Conservation (phyloP, 1,284 basidiomycete species). For the Moesziomyces sp. region DNA sequence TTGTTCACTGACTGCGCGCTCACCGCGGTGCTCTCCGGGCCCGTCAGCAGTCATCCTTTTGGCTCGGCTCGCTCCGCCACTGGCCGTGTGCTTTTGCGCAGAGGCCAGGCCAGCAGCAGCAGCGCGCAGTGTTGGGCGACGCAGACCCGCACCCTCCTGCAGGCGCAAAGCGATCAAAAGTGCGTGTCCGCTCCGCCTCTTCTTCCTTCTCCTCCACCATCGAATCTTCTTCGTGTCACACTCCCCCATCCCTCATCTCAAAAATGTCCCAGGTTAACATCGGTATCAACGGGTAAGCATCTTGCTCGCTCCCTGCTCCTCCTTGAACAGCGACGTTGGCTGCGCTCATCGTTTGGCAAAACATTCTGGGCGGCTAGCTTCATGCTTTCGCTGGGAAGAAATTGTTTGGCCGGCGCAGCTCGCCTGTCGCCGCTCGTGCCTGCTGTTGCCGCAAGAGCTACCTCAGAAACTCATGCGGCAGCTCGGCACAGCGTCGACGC, state of each 20-base stretch:
- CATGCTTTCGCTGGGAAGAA: not conserved
- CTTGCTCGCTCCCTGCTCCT: not conserved
- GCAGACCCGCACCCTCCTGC: not conserved
- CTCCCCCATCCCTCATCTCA: conserved; percentile 7
- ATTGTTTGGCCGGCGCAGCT: no score
- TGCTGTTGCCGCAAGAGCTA: no score
- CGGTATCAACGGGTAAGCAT: conserved; percentile 65
- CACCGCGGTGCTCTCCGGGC: no score
- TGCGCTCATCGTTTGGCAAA: not conserved
- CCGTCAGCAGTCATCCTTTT: not conserved
- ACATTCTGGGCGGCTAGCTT: not conserved
- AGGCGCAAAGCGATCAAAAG: not conserved
- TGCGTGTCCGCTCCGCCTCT: conserved; percentile 6
- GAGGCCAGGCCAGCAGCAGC: no score
- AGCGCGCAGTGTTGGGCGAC: not conserved
- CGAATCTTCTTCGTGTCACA: not conserved
- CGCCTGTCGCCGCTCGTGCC: no score
- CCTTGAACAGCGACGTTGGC: not conserved
- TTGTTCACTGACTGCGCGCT: not conserved
- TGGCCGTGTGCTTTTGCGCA: no score
- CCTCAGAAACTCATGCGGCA: no score
- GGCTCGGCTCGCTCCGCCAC: not conserved
- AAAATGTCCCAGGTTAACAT: conserved; percentile 57
- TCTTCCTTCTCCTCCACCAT: conserved; percentile 16
- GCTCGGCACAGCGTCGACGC: no score